Base-by-base conservation (phyloP, 2,329 filamentous ascomycete genomes). In the Diaporthe sp. region DNA sequence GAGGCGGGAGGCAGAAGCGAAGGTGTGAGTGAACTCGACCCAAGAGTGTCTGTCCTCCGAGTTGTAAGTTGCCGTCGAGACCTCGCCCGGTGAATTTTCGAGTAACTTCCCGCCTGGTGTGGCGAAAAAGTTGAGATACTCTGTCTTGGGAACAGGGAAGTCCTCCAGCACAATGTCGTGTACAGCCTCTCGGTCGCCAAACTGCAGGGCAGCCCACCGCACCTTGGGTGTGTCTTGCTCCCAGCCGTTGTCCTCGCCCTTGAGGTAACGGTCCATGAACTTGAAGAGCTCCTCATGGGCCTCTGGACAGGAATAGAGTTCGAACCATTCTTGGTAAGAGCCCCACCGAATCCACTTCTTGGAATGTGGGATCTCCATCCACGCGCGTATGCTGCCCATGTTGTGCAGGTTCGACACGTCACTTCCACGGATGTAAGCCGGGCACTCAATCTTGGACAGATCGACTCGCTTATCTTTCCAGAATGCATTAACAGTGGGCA, bases 201-300 rank as follows among this genome's bases (percentile, higher is more conserved):
- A 86, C 62, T 81, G 80, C 39, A 88, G 79, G 0, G 83, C 79
- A 1, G 86, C 83, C 81, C 82, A 85, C 7, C 87, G 83, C 1
- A 89, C 85, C 42, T 81, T 81, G 0, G 87, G 86, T 0, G 87
- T 89, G 58, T 83, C 81, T 75, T 28, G 15, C 28, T 88, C 85
- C 86, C 86, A 89, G 22, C 79, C 85, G 72, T 89, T 89, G 2
- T 85, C 76, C 1, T 82, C 79, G 0, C 80, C 84, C 39, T 85
- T 86, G 22, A 88, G 80, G 74, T 86, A 89, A 1, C 78, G 79
- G 65, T 88, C 86, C 72, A 88, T 88, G 80, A 86, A 88, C 2
- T 77, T 76, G 25, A 80, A 77, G 1, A 88, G 80, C 49, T 88
- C 84, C 12, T 83, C 79, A 15, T 79, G 80, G 1, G 82, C 80